phyloP scores from a whole-genome alignment of 169 alveolate species.

The Eimeria tenella region DNA sequence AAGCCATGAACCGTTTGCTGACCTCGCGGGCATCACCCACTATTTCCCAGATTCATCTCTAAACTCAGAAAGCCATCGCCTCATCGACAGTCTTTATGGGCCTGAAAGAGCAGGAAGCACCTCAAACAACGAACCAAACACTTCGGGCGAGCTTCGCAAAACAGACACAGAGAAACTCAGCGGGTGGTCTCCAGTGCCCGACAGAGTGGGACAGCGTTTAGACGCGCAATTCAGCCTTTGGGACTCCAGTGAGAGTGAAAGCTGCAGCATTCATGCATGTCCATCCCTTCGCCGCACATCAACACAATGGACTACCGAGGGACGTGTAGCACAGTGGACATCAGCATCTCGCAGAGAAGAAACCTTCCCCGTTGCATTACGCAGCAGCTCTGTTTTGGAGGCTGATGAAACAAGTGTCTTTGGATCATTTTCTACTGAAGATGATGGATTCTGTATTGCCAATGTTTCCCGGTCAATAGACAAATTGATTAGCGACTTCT shows the following conservation, averaged over 20 bases:
- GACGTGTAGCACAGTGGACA: background rate
- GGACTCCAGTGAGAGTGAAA: constrained; percentile 26
- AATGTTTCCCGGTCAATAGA: constrained; percentile 50
- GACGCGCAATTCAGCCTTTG: constrained; percentile 22
- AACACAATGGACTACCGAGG: background rate
- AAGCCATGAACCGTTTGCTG: background rate
- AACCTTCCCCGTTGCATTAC: background rate
- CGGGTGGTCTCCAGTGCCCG: background rate
- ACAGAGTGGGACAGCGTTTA: background rate
- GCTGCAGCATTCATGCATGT: constrained; percentile 17
- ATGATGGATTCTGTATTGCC: background rate
- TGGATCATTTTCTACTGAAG: background rate
- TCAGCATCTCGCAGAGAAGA: background rate
- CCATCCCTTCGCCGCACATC: background rate
- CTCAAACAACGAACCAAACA: no score
- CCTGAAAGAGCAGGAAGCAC: no score
- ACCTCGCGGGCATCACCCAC: background rate
- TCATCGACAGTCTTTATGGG: background rate
- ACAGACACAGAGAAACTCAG: no score
- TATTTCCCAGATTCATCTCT: background rate
- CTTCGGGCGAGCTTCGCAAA: no score
- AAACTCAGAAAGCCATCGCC: background rate
- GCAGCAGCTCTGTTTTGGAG: background rate
- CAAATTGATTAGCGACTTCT: background rate
- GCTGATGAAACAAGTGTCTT: background rate